A percentile compares a stretch with the other conserved stretches of the same genome.
Evolutionary conservation across 2,329 filamentous ascomycete species (phyloP).

Genomic region (Fusarium miscanthi): DNA sequence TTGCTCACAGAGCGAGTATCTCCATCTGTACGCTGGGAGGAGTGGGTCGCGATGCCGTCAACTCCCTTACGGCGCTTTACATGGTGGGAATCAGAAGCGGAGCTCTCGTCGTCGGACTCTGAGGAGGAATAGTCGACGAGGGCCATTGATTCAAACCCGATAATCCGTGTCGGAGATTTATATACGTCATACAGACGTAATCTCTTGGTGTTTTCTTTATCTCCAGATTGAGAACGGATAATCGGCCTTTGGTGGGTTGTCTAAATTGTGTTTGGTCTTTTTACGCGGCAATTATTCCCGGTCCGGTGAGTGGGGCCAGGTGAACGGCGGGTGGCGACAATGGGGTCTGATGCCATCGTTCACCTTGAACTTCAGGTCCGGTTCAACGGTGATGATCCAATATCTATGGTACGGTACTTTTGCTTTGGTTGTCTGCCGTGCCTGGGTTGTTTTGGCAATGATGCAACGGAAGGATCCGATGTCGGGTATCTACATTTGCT

Average conservation of each 20-base stretch:
- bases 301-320: neutral
- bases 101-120: conserved; percentile 30
- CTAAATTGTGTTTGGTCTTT: neutral
- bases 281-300: conserved; percentile 8
- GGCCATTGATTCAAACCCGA: conserved; percentile 57
- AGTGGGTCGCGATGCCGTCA: conserved; percentile 33
- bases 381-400: neutral
- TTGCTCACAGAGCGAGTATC: conserved; percentile 6
- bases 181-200: conserved; percentile 9
- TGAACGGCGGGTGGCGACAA: neutral
- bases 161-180: neutral
- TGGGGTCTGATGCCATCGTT: neutral
- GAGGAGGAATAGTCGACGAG: conserved; percentile 70
- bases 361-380: conserved; percentile 1
- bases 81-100: conserved; percentile 46
- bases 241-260: neutral
- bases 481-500: neutral
- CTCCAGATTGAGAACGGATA: neutral
- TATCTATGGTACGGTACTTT: neutral
- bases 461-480: conserved; percentile 7
- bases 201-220: neutral
- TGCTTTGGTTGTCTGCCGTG: neutral
- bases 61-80: conserved; percentile 52
- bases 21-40: conserved; percentile 5
- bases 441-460: neutral